Evolutionary conservation across 345 rosid genomes (phyloP).

Genomic region (thale cress (Arabidopsis thaliana)): DNA sequence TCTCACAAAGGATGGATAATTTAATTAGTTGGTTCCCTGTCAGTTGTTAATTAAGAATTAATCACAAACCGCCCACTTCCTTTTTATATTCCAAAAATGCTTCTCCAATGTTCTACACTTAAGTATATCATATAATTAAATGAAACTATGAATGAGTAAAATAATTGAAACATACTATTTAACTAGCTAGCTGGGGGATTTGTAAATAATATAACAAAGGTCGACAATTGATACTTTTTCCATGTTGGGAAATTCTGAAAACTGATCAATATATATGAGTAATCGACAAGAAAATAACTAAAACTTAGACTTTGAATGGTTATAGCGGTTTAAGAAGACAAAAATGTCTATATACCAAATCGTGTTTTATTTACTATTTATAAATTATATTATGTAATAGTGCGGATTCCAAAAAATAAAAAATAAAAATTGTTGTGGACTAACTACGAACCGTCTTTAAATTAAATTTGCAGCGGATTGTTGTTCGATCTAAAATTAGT

Average conservation of each 20-base stretch:
- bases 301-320: no score
- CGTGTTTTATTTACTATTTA: no score
- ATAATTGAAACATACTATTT: neutral
- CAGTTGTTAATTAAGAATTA: conserved; percentile 42
- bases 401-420: no score
- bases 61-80: conserved; percentile 42
- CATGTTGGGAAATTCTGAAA: neutral
- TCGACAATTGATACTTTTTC: conserved; percentile 2
- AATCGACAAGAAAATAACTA: no score
- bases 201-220: neutral
- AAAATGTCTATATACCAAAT: no score
- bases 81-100: conserved; percentile 32
- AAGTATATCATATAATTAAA: conserved; percentile 9
- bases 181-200: neutral
- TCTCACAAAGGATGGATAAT: neutral
- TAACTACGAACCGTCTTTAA: no score
- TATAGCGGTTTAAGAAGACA: no score
- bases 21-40: conserved; percentile 42
- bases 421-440: no score
- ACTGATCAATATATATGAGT: no score
- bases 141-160: neutral
- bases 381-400: no score
- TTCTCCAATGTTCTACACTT: conserved; percentile 45
- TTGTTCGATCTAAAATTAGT: no score
- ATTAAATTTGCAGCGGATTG: no score